Base-by-base conservation (phyloP, 257 asterid species). In the Fraxinus anomala region DNA sequence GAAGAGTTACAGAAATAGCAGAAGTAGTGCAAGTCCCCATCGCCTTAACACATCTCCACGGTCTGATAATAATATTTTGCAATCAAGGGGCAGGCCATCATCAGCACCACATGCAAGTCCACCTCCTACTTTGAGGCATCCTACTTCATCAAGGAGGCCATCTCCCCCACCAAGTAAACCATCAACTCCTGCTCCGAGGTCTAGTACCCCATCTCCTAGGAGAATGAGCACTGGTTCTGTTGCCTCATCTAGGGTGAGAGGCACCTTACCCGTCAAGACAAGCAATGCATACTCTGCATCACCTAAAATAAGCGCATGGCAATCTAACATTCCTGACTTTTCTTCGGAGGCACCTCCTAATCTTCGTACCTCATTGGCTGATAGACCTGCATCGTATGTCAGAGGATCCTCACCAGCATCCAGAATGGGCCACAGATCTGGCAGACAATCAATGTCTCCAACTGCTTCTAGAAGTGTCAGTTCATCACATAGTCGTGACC, bases 371-470 rank as follows among this genome's bases (percentile, higher is more conserved):
- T 95, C 99, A 23, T 79, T 93, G 86, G 97, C 91, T 76, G 98
- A 93, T 81, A 89, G 99, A 77, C 97, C 99, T 34, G 93, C 94
- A 49, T 93, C 97, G 61, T 91, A 92, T 76, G 97, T 96, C 76
- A 83, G 99, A 73, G 98, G 98, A n/a, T 89, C 97, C 77, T 95
- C 99, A 23, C 99, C 98, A 23, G 97, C 98, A 70, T 93, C 98
- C 6, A 86, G 96, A 81, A 95, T 88, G 77, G 92, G 97, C 79
- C 76, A 87, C 31, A 87, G 86, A 87, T 88, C 94, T 54, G 94
- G 91, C 67, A 89, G 99, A 76, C 94, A 92, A 72, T 96, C 99
- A 11, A 93, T 91, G 94, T 93, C 99, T 63, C 99, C 98, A 71
- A 88, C 92, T 75, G 93, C 94, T 80, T 86, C 97, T 69, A 89